Percentiles rank a stretch among this genome's conserved stretches.
Conservation (phyloP, 1,139 yeast genomes). For the Geotrichum bryndzae region DNA sequence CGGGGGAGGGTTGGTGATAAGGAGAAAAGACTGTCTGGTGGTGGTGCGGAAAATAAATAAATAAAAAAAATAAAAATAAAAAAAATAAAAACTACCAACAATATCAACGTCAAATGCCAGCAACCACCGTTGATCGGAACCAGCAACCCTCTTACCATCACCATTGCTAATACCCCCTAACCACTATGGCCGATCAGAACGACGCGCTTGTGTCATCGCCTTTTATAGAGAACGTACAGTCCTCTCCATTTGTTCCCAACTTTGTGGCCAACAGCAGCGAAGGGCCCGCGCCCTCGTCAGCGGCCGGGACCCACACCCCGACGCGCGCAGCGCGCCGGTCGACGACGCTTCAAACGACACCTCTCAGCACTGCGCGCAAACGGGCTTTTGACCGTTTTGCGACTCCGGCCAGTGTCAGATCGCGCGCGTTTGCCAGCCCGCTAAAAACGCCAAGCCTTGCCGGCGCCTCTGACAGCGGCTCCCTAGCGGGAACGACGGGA, state of each 20-base stretch:
- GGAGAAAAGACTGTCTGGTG: neutral
- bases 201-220: conserved; percentile 6
- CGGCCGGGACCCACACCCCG: neutral
- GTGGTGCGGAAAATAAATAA: conserved; percentile 2
- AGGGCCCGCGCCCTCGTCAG: neutral
- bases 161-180: neutral
- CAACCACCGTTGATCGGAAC: neutral
- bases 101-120: neutral
- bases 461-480: neutral
- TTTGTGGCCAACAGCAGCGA: neutral
- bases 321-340: neutral
- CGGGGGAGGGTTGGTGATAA: neutral
- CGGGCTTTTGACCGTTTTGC: neutral
- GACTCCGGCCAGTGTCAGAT: neutral
- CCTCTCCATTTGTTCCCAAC: conserved; percentile 8
- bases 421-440: conserved; percentile 1
- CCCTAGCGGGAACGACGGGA: neutral
- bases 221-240: conserved; percentile 7
- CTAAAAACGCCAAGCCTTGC: neutral
- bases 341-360: neutral
- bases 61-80: neutral
- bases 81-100: neutral
- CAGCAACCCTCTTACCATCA: neutral
- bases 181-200: neutral
- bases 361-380: neutral